Conservation (phyloP, 495 filamentous ascomycete genomes). For the Pyrenula massariospora region DNA sequence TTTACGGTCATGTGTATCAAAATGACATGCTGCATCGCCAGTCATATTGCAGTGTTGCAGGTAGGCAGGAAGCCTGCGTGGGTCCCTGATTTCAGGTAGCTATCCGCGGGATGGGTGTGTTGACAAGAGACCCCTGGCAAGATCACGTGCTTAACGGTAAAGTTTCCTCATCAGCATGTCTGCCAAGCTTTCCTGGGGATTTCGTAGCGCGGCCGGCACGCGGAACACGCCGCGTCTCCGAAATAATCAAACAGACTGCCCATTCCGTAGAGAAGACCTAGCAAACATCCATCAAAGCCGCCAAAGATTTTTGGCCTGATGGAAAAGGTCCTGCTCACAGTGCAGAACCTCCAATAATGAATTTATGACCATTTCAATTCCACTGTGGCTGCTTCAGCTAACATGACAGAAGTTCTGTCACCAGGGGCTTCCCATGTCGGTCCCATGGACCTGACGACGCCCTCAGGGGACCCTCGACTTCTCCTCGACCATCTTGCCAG, state of each 20-base stretch:
- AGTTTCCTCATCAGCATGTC: too few relatives aligned
- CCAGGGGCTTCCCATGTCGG: constrained; percentile 34
- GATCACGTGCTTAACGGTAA: too few relatives aligned
- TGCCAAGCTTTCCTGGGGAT: too few relatives aligned
- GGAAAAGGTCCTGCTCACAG: background rate
- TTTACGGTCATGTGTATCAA: too few relatives aligned
- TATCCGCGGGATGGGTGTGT: too few relatives aligned
- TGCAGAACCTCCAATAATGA: background rate
- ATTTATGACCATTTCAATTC: background rate
- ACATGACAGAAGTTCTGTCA: constrained; percentile 37
- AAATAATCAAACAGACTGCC: background rate
- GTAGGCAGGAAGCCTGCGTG: too few relatives aligned
- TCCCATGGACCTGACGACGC: constrained; percentile 22
- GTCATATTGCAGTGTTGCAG: too few relatives aligned
- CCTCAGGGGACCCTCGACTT: constrained; percentile 41
- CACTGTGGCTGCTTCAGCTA: constrained; percentile 1
- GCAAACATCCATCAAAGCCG: background rate
- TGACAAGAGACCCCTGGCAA: too few relatives aligned
- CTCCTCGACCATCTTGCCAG: constrained; percentile 71
- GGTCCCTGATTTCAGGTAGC: too few relatives aligned
- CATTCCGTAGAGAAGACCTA: background rate
- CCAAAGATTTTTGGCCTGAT: background rate
- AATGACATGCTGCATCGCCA: too few relatives aligned
- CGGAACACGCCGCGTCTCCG: constrained; percentile 13
- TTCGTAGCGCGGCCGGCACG: too few relatives aligned